Percentiles rank a stretch among this genome's conserved stretches.
These are phyloP conservation scores for Syzygium aqueum DNA, from an alignment of 345 rosid species.

Conservation along the genomic window DNA sequence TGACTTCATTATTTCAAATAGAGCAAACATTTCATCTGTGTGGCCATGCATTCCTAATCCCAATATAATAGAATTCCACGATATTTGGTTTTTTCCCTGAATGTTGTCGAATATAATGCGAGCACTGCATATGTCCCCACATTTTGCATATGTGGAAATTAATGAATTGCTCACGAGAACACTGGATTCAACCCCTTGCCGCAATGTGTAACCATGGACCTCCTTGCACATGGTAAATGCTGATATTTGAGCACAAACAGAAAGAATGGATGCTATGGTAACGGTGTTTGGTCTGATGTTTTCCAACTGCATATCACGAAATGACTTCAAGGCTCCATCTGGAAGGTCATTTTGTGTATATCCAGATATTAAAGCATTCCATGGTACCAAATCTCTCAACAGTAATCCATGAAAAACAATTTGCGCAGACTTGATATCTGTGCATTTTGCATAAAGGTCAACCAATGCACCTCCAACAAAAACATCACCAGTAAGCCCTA, in stretches of 20 bases:
- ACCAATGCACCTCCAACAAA: slow-evolving; percentile 36
- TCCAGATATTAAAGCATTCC: slow-evolving; percentile 41
- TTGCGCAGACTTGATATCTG: slow-evolving; percentile 23
- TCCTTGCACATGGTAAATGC: slow-evolving; percentile 24
- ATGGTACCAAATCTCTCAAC: slow-evolving; percentile 24
- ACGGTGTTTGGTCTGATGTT: slow-evolving; percentile 25
- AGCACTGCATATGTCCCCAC: slow-evolving; percentile 24
- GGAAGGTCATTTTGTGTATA: slow-evolving; percentile 21
- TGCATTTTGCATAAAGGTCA: slow-evolving; percentile 35
- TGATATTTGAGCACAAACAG: slow-evolving; percentile 24
- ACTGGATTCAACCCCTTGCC: slow-evolving; percentile 17
- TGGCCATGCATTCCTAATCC: slow-evolving; percentile 37
- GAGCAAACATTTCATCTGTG: slow-evolving; percentile 13
- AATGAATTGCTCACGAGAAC: slow-evolving; percentile 32
- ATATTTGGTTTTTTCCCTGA: slow-evolving; percentile 17
- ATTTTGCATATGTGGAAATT: slow-evolving; percentile 32
- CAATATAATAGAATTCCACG: slow-evolving; percentile 37
- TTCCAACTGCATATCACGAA: slow-evolving; percentile 23
- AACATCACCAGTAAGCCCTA: slow-evolving; percentile 10
- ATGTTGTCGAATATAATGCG: slow-evolving; percentile 18
- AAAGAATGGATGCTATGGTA: slow-evolving; percentile 30
- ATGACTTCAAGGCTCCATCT: slow-evolving; percentile 22
- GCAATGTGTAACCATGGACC: slow-evolving; percentile 29
- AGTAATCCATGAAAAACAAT: slow-evolving; percentile 15
- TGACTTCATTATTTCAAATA: slow-evolving; percentile 31